phyloP scores from a whole-genome alignment of 139 green algal species.

The Picochlorum sp. region DNA sequence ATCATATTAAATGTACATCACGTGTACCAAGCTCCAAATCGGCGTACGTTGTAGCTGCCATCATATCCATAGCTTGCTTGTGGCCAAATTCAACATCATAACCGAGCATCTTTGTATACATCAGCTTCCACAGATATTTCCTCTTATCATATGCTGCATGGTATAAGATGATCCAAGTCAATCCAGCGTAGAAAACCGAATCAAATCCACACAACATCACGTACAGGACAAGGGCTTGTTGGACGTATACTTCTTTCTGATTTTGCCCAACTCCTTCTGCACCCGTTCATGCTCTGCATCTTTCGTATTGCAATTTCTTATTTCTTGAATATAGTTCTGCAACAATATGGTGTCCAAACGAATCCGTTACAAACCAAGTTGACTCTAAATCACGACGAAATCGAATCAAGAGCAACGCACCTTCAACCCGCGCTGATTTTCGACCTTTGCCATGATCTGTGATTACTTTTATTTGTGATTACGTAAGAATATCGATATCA shows the following conservation, averaged over 20 bases:
- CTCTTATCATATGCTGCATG: slow-evolving; percentile 89
- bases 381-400: not conserved
- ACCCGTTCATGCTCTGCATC: slow-evolving; percentile 84
- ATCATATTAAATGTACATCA: not conserved
- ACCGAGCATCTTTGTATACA: slow-evolving; percentile 99
- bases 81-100: slow-evolving; percentile 99
- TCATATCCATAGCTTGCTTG: slow-evolving; percentile 91
- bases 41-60: slow-evolving; percentile 72
- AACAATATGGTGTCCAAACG: not conserved
- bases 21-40: not conserved
- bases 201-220: not conserved
- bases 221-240: slow-evolving; percentile 47
- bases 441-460: slow-evolving; percentile 56
- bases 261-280: slow-evolving; percentile 98
- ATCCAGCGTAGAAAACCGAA: slow-evolving; percentile 1
- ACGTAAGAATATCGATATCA: not conserved
- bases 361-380: not conserved
- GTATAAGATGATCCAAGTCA: not conserved
- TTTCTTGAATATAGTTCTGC: slow-evolving; percentile 91
- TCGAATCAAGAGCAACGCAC: slow-evolving; percentile 21
- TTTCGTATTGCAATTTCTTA: slow-evolving; percentile 79
- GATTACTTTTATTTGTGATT: not conserved
- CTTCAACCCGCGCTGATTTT: slow-evolving; percentile 62
- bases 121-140: slow-evolving; percentile 99
- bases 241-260: slow-evolving; percentile 87